phyloP scores from a whole-genome alignment of 257 asterid species.

The Nicotiana benthamiana region DNA sequence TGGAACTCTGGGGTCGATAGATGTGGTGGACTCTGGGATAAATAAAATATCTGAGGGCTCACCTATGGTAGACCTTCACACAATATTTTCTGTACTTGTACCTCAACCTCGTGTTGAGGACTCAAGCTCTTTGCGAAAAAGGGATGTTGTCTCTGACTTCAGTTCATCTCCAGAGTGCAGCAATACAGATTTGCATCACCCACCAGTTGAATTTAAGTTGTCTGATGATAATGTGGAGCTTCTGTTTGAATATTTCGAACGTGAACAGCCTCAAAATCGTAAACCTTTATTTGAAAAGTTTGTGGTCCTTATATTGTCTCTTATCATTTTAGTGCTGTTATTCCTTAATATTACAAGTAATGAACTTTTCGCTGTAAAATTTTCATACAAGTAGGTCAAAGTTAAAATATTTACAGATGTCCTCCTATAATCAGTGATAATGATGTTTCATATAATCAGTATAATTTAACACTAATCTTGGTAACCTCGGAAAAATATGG shows the following conservation, averaged over 20 bases:
- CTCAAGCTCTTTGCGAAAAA: not conserved
- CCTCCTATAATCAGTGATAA: too few species aligned
- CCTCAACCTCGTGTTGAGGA: not conserved
- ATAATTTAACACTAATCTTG: too few species aligned
- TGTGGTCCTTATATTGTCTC: not conserved
- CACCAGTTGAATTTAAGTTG: not conserved
- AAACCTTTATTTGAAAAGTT: constrained; percentile 20
- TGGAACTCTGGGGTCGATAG: not conserved
- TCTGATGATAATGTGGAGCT: constrained; percentile 16
- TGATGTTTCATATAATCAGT: too few species aligned
- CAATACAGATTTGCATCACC: not conserved
- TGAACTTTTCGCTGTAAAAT: too few species aligned
- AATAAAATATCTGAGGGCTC: not conserved
- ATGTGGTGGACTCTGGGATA: not conserved
- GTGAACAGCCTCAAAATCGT: constrained; percentile 19
- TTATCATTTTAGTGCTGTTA: not conserved
- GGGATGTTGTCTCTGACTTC: not conserved
- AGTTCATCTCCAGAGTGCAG: constrained; percentile 2
- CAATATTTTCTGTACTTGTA: not conserved
- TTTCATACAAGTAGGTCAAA: too few species aligned
- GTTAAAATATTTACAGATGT: too few species aligned
- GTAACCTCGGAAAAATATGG: too few species aligned
- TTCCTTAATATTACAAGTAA: not conserved
- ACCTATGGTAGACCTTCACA: not conserved
- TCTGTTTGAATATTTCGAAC: constrained; percentile 22